phyloP scores from a whole-genome alignment of 176 grass and related monocot genomes.

The Ensete ventricosum region DNA sequence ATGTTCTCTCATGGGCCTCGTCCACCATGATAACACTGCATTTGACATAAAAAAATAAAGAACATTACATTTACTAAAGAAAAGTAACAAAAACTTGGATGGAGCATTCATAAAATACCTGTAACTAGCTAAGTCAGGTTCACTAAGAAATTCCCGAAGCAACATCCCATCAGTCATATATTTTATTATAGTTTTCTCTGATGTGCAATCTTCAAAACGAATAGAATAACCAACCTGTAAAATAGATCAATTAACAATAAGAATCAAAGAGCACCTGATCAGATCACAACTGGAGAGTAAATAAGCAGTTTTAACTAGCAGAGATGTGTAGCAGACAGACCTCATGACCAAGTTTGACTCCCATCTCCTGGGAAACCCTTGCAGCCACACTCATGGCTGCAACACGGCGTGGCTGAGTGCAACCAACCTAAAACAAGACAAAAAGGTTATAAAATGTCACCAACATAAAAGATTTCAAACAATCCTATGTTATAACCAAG shows the following conservation, averaged over 20 bases:
- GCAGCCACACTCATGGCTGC: constrained; percentile 96
- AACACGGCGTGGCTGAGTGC: constrained; percentile 86
- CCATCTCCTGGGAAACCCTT: constrained; percentile 91
- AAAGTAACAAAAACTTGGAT: background rate
- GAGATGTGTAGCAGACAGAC: constrained; percentile 27
- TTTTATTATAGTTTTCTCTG: constrained; percentile 89
- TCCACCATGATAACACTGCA: constrained; percentile 88
- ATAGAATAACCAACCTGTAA: constrained; percentile 93
- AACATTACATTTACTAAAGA: background rate
- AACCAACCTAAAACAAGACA: constrained; percentile 53
- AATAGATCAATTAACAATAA: constrained; percentile 18
- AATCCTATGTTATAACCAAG: background rate
- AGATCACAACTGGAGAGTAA: constrained; percentile 7
- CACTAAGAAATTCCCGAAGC: constrained; percentile 87
- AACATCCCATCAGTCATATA: constrained; percentile 99
- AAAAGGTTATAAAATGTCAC: constrained; percentile 11
- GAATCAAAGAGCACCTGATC: background rate
- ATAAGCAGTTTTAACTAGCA: constrained; percentile 12
- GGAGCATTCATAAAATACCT: constrained; percentile 26
- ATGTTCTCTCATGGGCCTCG: constrained; percentile 87
- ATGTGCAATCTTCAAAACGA: constrained; percentile 97
- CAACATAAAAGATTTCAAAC: background rate
- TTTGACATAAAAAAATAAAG: constrained; percentile 1
- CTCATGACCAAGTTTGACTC: constrained; percentile 92
- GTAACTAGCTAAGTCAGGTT: constrained; percentile 88